Base-by-base conservation (phyloP, 768 basidiomycete genomes). In the Boletus pseudo-olivaceus region DNA sequence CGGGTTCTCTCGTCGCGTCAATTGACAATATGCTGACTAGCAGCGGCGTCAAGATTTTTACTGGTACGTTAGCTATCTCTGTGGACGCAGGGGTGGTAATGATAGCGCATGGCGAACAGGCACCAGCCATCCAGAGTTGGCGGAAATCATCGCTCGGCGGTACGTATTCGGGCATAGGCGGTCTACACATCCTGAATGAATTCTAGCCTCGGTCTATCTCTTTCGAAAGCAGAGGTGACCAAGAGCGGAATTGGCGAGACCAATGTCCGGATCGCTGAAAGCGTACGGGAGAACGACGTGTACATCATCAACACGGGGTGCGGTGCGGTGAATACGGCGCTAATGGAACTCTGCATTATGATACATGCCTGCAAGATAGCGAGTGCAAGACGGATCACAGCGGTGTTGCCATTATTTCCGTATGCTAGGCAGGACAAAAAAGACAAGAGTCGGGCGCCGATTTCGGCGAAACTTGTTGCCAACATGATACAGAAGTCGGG, bases 271-370 rank as follows among this genome's bases (percentile, higher is more conserved):
- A 93, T 99, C 69, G 82, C 83, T 60, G 94, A 98, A 74, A 94
- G 91, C 42, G 96, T 99, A 34, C 90, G 97, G 57, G 95, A 98
- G 74, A 91, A 93, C 71, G 97, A 98, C 70, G 96, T 98, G 47
- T 99, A 98, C 75, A 98, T 99, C 72, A 87, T 99, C 77, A 97
- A 94, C 74, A 92, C 93, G 37, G 89, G 92, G 14, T 87, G 87
- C 63, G 85, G 88, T 23, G 77, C 85, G 52, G 83, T 98, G 63
- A 98, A 98, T 68, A 94, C 92, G 27, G 81, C 95, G 38, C 83
- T 99, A 59, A 98, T 99, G 93, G 97, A 98, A 72, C 82, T 94
- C 43, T 93, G 95, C 70, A 98, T 98, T 66, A 96, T 99, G 93
- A 93, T 98, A 66, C 95, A 98, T 69, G 95, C 97, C 10, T 97